Percentiles rank a stretch among this genome's conserved stretches.
Evolutionary conservation across 2,329 filamentous ascomycete genomes (phyloP).

Genomic region (Monilinia fructigena): DNA sequence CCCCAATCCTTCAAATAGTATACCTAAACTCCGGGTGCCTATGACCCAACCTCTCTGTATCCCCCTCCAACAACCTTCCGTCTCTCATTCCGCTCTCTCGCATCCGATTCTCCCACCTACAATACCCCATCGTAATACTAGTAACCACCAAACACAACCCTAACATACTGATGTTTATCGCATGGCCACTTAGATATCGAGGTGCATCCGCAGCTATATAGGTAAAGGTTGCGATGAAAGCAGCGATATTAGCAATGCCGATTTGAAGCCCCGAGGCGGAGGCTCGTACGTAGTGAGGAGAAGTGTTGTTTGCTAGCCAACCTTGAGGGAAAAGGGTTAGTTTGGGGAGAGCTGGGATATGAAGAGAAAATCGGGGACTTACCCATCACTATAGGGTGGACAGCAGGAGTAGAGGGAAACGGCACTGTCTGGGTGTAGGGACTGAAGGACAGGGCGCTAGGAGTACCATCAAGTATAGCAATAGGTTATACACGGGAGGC

Average conservation of each 20-base stretch:
- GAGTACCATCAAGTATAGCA: too few relatives aligned
- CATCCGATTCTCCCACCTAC: slow-evolving; percentile 69
- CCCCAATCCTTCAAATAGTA: slow-evolving; percentile 47
- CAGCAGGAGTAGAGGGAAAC: too few relatives aligned
- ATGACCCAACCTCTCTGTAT: slow-evolving; percentile 68
- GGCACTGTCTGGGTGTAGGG: too few relatives aligned
- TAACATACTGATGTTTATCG: slow-evolving; percentile 71
- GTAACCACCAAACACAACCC: slow-evolving; percentile 65
- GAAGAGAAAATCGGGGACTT: not conserved
- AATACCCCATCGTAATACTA: slow-evolving; percentile 60
- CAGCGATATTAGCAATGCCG: slow-evolving; percentile 77
- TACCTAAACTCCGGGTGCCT: slow-evolving; percentile 69
- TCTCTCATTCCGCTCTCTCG: slow-evolving; percentile 62
- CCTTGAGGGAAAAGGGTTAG: not conserved
- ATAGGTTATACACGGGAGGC: too few relatives aligned
- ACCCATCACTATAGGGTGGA: slow-evolving; percentile 23
- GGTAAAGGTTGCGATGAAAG: slow-evolving; percentile 53
- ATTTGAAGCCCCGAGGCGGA: slow-evolving; percentile 19
- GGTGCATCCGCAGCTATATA: slow-evolving; percentile 64
- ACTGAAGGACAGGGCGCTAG: too few relatives aligned
- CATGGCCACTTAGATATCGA: slow-evolving; percentile 68
- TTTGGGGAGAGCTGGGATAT: too few relatives aligned
- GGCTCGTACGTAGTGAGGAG: slow-evolving; percentile 18
- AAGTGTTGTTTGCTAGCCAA: slow-evolving; percentile 22
- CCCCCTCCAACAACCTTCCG: slow-evolving; percentile 58